Evolutionary conservation across 2,329 filamentous ascomycete species (phyloP), one percentile per base, ranked within the genome.

Genomic region (Bipolaris gigantea): DNA sequence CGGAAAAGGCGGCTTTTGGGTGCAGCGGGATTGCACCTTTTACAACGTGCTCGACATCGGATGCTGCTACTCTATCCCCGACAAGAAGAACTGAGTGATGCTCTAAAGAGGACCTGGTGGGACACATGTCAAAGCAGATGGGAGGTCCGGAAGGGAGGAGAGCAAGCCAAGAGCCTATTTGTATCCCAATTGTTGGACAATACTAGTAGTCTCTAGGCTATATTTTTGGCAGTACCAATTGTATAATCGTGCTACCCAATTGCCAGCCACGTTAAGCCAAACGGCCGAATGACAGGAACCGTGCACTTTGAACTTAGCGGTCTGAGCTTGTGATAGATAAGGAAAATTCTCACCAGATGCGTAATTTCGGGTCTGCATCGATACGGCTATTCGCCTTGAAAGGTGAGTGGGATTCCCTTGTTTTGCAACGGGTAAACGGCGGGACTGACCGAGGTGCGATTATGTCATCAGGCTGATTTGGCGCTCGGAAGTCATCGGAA

Each of bases 31-130:
- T 41, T 70, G 67, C 48, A 59, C 57, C 1, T 70, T 69, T 40
- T 70, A 70, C 50, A 62, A 69, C 36, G 65, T 69, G 10, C 47
- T 64, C 34, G 67, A 70, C 38, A 62, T 70, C 33, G 65, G 67
- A 6, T 70, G 67, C 50, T 70, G 67, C 57, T 69, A 69, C 47
- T 50, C 57, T 23, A 64, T 69, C 30, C 64, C 66, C 4, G 60
- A 62, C 10, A 57, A 64, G 45, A 56, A 61, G 48, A 48, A 59
- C 9, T 53, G 11, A 42, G 21, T 18, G 11, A 21, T 19, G n/a
- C 9, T 43, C 27, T 16, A 13, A 33, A 32, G 15, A 16, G 18
- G 16, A 50, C 15, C 4, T 36, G 30, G 11, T 13, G 2, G 11
- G 10, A 44, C 5, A n/a, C 11, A 27, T 13, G 11, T 4, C 27